Evolutionary conservation across 2,329 filamentous ascomycete genomes (phyloP).

Genomic region (Calonectria crousiana): DNA sequence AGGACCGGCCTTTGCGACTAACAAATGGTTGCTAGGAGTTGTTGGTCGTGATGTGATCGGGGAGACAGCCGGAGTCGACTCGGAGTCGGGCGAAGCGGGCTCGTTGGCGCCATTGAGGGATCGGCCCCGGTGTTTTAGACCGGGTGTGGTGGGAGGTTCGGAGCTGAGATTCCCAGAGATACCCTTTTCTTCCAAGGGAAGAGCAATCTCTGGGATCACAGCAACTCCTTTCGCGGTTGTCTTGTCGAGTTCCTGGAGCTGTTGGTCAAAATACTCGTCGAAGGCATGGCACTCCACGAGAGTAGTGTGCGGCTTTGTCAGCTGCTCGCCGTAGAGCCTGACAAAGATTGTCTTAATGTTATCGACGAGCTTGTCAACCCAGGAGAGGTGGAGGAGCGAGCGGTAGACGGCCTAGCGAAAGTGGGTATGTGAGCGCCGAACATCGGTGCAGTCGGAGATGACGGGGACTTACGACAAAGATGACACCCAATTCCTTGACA

Average conservation of each 20-base stretch:
- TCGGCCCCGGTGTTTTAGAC: slow-evolving; percentile 56
- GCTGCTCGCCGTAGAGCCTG: slow-evolving; percentile 87
- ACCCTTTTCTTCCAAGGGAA: slow-evolving; percentile 49
- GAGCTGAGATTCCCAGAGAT: slow-evolving; percentile 45
- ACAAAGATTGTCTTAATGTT: slow-evolving; percentile 94
- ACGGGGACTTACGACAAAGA: slow-evolving; percentile 80
- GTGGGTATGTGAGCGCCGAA: slow-evolving; percentile 39
- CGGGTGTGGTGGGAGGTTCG: slow-evolving; percentile 48
- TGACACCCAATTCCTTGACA: slow-evolving; percentile 91
- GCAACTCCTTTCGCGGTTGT: slow-evolving; percentile 54
- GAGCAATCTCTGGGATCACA: slow-evolving; percentile 42
- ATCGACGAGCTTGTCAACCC: slow-evolving; percentile 97
- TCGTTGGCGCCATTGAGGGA: slow-evolving; percentile 51
- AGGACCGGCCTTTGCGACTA: slow-evolving; percentile 81
- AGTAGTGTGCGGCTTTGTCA: slow-evolving; percentile 84
- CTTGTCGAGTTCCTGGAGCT: slow-evolving; percentile 83
- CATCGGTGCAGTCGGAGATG: slow-evolving; percentile 34
- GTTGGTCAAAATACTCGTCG: slow-evolving; percentile 94
- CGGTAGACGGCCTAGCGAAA: slow-evolving; percentile 87
- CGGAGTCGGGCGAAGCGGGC: slow-evolving; percentile 73
- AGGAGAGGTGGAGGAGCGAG: slow-evolving; percentile 92
- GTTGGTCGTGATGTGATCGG: slow-evolving; percentile 83
- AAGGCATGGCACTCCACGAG: slow-evolving; percentile 84
- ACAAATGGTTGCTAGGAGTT: slow-evolving; percentile 75
- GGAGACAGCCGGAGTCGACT: slow-evolving; percentile 77